Evolutionary conservation across 345 rosid genomes (phyloP).

Genomic region (Melaleuca alternifolia): DNA sequence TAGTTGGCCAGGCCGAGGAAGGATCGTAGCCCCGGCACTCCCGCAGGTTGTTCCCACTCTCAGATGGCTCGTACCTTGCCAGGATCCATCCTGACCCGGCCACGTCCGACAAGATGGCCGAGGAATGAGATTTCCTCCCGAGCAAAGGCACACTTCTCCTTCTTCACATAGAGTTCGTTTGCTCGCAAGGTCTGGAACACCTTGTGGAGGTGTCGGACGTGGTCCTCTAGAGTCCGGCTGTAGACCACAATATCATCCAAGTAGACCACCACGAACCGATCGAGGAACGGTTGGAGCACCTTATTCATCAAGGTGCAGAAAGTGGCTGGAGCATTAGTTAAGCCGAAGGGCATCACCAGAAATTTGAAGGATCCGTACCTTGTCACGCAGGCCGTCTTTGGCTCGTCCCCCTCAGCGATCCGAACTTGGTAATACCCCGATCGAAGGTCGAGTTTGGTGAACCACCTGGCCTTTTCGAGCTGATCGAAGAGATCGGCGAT

Average conservation of each 20-base stretch:
- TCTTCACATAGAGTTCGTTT: not conserved
- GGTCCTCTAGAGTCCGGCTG: not conserved
- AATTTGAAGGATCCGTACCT: not conserved
- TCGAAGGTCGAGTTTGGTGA: not conserved
- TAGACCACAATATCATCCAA: not conserved
- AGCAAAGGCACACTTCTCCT: not conserved
- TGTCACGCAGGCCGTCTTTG: not conserved
- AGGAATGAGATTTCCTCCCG: not conserved
- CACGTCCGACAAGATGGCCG: not conserved
- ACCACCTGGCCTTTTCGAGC: not conserved
- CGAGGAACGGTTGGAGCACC: not conserved
- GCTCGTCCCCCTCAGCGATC: not conserved
- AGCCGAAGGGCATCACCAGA: not conserved
- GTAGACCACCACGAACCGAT: not conserved
- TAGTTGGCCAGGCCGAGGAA: not conserved
- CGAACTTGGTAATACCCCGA: slow-evolving; percentile 1
- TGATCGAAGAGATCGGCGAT: not conserved
- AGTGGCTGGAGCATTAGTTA: not conserved
- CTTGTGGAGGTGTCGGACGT: not conserved
- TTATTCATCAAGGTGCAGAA: not conserved
- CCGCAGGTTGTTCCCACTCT: not conserved
- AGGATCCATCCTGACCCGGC: not conserved
- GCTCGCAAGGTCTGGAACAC: not conserved
- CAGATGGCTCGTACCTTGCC: not conserved
- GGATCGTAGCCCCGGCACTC: too few species aligned